Percentiles rank a stretch among this genome's conserved stretches.
Conservation (phyloP, 2,329 filamentous ascomycete species). For the Colletotrichum sp. region DNA sequence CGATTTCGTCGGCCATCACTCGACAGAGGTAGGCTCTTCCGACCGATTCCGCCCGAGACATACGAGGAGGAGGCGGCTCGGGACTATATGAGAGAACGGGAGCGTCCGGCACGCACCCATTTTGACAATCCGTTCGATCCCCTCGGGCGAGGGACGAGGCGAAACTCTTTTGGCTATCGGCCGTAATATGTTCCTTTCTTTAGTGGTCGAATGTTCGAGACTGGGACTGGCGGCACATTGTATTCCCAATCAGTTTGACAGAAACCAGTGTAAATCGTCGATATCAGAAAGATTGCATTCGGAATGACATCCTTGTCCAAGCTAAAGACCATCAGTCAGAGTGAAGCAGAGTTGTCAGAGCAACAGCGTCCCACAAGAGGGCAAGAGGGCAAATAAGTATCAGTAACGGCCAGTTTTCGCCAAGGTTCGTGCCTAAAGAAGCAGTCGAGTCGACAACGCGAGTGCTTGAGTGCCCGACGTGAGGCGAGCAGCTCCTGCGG, state of each 20-base stretch:
- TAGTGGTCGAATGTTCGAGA: not conserved
- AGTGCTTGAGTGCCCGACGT: not conserved
- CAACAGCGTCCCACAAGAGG: not conserved
- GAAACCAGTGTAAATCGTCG: not conserved
- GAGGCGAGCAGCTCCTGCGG: not conserved
- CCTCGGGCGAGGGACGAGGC: constrained; percentile 4
- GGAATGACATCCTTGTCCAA: not conserved
- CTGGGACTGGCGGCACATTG: not conserved
- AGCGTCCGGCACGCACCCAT: not conserved
- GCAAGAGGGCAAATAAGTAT: not conserved
- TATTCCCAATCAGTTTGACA: not conserved
- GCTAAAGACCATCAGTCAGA: not conserved
- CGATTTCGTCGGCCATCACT: constrained; percentile 14
- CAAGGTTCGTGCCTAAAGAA: not conserved
- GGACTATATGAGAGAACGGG: not conserved
- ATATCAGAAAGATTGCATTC: not conserved
- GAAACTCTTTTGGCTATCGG: not conserved
- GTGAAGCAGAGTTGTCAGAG: not conserved
- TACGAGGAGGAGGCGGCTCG: constrained; percentile 11
- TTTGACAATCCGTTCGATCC: constrained; percentile 19
- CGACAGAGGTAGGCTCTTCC: not conserved
- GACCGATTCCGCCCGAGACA: not conserved
- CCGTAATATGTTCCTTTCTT: not conserved
- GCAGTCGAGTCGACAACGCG: not conserved
- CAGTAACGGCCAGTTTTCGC: not conserved